Evolutionary conservation across 225 moss, liverwort and hornwort genomes (phyloP).

Genomic region (Pleurozium schreberi): DNA sequence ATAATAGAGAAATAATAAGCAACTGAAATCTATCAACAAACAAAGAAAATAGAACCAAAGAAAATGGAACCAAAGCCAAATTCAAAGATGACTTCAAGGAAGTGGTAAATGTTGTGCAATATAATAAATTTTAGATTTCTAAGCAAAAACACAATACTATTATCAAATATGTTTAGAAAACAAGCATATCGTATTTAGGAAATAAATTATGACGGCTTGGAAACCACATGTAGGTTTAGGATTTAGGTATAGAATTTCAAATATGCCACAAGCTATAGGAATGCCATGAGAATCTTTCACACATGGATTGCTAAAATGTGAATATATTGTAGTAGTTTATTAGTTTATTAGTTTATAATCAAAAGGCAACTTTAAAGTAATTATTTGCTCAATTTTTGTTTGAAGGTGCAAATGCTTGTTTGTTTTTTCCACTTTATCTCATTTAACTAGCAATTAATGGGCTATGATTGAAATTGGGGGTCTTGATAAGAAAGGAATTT

Average conservation of each 20-base stretch:
- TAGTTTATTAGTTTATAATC: background rate
- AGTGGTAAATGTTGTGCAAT: background rate
- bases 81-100: background rate
- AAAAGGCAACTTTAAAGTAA: background rate
- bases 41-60: background rate
- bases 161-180: background rate
- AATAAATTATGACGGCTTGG: rapidly evolving
- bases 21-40: background rate
- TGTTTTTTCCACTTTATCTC: background rate
- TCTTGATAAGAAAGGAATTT: background rate
- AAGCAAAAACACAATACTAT: background rate
- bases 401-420: background rate
- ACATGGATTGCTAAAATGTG: background rate
- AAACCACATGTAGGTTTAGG: too few relatives aligned
- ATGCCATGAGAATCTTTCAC: background rate
- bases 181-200: background rate
- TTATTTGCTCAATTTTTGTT: background rate
- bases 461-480: background rate
- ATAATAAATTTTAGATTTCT: background rate
- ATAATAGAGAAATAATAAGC: too few relatives aligned
- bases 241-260: background rate
- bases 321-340: background rate
- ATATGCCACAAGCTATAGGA: background rate
- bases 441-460: background rate
- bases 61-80: background rate